Evolutionary conservation across 495 filamentous ascomycete species (phyloP).

Genomic region (Cairneyella variabilis): DNA sequence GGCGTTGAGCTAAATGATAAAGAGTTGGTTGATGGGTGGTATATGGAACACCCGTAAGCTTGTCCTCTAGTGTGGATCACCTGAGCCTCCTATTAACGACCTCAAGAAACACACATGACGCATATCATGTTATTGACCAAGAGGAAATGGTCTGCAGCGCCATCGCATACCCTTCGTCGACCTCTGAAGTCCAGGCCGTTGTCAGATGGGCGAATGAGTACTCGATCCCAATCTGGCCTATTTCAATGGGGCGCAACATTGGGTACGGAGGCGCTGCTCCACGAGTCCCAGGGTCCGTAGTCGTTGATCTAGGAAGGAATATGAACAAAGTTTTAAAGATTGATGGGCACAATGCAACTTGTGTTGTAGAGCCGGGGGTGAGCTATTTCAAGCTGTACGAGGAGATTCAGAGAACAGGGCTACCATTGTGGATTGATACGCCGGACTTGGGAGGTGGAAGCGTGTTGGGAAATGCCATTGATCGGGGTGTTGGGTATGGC

Average conservation of each 20-base stretch:
- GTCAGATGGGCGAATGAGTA: conserved; percentile 44
- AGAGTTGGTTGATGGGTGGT: conserved; percentile 46
- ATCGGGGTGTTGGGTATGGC: conserved; percentile 36
- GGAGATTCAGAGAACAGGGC: conserved; percentile 42
- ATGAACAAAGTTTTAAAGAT: conserved; percentile 53
- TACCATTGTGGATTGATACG: conserved; percentile 50
- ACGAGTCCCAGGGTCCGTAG: conserved; percentile 45
- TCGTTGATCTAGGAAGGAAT: conserved; percentile 46
- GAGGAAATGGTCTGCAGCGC: conserved; percentile 49
- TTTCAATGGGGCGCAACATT: conserved; percentile 48
- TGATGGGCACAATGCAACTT: conserved; percentile 43
- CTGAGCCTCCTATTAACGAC: background rate
- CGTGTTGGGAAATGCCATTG: conserved; percentile 49
- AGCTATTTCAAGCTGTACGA: conserved; percentile 41
- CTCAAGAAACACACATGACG: conserved; percentile 46
- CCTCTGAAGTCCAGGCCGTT: conserved; percentile 42
- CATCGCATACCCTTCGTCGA: conserved; percentile 43
- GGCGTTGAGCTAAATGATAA: conserved; percentile 47
- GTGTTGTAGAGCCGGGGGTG: conserved; percentile 52
- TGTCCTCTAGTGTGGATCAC: background rate
- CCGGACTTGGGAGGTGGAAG: conserved; percentile 56
- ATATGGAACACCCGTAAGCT: conserved; percentile 44
- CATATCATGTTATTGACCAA: conserved; percentile 46
- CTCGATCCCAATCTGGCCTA: conserved; percentile 47
- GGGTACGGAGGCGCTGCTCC: conserved; percentile 56